Evolutionary conservation across 768 basidiomycete species (phyloP).

Genomic region (Pleurotus salmoneostramineus): DNA sequence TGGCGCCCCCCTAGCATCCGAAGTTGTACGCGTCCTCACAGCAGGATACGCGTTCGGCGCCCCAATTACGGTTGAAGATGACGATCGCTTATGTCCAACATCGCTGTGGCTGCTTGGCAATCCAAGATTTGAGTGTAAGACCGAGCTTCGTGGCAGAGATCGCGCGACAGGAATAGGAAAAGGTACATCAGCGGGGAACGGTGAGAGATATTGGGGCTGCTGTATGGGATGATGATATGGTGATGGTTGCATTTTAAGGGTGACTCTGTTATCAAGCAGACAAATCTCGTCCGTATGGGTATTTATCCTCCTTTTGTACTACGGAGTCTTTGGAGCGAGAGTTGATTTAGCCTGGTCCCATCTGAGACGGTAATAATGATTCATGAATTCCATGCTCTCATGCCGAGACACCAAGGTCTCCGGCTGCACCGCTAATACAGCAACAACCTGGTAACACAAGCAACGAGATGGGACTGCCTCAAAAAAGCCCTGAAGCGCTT

Average conservation of each 20-base stretch:
- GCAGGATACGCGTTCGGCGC: not conserved
- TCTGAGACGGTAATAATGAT: no score
- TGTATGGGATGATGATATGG: constrained; percentile 1
- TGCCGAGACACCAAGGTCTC: not conserved
- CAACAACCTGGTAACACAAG: not conserved
- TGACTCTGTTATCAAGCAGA: not conserved
- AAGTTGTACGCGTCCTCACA: not conserved
- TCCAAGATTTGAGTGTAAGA: not conserved
- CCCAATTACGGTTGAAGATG: not conserved
- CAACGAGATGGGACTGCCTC: not conserved
- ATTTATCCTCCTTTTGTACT: not conserved
- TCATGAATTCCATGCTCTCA: no score
- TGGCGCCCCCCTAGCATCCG: not conserved
- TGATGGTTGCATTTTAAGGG: not conserved
- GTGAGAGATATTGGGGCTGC: not conserved
- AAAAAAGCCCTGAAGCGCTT: not conserved
- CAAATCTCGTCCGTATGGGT: not conserved
- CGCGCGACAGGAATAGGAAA: not conserved
- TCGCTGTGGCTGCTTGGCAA: not conserved
- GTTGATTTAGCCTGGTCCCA: not conserved
- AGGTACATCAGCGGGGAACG: not conserved
- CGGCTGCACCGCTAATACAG: not conserved
- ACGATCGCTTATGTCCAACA: not conserved
- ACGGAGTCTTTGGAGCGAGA: not conserved
- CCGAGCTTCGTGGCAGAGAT: constrained; percentile 1